These are phyloP conservation scores for Penicillium riverlandense DNA, from an alignment of 495 filamentous ascomycete genomes.

Conservation along the genomic window DNA sequence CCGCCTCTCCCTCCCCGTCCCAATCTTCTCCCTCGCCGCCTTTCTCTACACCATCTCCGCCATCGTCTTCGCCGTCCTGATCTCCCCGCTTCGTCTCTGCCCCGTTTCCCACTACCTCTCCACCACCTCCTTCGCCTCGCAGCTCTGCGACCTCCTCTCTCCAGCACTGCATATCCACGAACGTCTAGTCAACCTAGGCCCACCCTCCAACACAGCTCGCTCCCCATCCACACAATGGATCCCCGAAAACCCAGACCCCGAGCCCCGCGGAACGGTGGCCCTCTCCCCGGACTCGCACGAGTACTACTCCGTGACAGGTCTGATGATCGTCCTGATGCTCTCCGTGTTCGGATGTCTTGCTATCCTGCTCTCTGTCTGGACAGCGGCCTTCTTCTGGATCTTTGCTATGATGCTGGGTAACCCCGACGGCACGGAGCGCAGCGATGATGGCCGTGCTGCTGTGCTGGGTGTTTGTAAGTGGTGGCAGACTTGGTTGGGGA, in stretches of 20 bases:
- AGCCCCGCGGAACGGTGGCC: not conserved
- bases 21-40: slow-evolving; percentile 34
- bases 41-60: slow-evolving; percentile 39
- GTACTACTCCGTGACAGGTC: slow-evolving; percentile 27
- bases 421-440: slow-evolving; percentile 54
- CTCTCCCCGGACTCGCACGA: slow-evolving; percentile 8
- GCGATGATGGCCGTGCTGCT: slow-evolving; percentile 53
- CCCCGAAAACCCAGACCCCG: slow-evolving; percentile 18
- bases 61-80: slow-evolving; percentile 32
- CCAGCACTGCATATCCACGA: slow-evolving; percentile 39
- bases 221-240: slow-evolving; percentile 30
- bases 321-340: slow-evolving; percentile 44
- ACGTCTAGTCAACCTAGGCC: slow-evolving; percentile 26
- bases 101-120: slow-evolving; percentile 28
- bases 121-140: slow-evolving; percentile 28
- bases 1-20: slow-evolving; percentile 41
- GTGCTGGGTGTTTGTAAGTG: slow-evolving; percentile 53
- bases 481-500: slow-evolving; percentile 55
- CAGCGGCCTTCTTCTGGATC: slow-evolving; percentile 56
- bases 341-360: slow-evolving; percentile 48
- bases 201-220: slow-evolving; percentile 15
- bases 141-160: slow-evolving; percentile 33
- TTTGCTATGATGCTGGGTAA: slow-evolving; percentile 56
- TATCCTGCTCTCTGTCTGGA: slow-evolving; percentile 51
- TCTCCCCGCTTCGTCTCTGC: slow-evolving; percentile 37